phyloP scores from a whole-genome alignment of 1,139 yeast genomes.

The Kurtzmaniella quercitrusa region DNA sequence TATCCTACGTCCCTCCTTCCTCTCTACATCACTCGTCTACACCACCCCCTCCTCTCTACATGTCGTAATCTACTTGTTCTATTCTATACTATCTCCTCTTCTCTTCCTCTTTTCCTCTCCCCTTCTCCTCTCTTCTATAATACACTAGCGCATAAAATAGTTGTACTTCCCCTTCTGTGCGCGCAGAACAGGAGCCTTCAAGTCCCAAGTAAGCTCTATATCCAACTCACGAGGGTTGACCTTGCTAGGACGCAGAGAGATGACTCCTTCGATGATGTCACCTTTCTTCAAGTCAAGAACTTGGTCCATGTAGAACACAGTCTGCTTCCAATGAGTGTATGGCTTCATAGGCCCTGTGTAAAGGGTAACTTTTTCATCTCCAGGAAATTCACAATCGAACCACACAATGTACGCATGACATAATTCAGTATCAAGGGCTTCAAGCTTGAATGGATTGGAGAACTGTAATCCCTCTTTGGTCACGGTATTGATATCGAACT shows the following conservation, averaged over 20 bases:
- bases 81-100: not conserved
- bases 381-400: constrained; percentile 88
- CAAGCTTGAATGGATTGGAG: constrained; percentile 58
- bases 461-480: constrained; percentile 79
- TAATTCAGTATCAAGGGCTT: constrained; percentile 72
- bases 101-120: not conserved
- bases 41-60: too few species aligned
- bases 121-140: not conserved
- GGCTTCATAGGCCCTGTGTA: constrained; percentile 80
- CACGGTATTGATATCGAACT: constrained; percentile 86
- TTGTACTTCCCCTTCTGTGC: constrained; percentile 53
- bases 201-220: constrained; percentile 58
- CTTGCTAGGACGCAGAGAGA: constrained; percentile 74
- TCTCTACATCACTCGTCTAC: too few species aligned
- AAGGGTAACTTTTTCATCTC: constrained; percentile 58
- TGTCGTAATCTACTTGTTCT: too few species aligned
- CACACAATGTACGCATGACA: constrained; percentile 90
- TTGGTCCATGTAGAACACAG: constrained; percentile 85
- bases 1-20: too few species aligned
- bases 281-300: constrained; percentile 76
- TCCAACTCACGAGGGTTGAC: constrained; percentile 83
- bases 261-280: constrained; percentile 66
- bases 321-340: constrained; percentile 96
- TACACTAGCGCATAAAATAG: constrained; percentile 56
- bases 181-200: constrained; percentile 54